A percentile compares a stretch with the other conserved stretches of the same genome.
phyloP scores from a whole-genome alignment of 768 basidiomycete genomes.

The Inosperma sp. region DNA sequence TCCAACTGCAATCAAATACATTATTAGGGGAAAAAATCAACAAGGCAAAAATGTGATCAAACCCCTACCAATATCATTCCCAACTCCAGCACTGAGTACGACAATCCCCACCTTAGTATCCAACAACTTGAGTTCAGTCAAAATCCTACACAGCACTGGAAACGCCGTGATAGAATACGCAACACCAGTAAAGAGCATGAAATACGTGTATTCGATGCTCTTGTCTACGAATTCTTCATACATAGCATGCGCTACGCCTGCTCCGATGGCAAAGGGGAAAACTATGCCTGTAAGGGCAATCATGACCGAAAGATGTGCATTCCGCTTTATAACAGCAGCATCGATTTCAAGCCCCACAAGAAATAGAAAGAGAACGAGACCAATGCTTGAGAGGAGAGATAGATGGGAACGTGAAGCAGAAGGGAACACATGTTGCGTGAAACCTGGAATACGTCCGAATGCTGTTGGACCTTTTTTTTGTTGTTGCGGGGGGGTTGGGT shows the following conservation, averaged over 20 bases:
- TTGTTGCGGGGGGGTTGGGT: not conserved
- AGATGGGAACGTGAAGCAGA: slow-evolving; percentile 69
- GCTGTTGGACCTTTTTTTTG: no score
- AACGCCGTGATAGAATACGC: slow-evolving; percentile 89
- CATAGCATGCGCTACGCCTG: slow-evolving; percentile 55
- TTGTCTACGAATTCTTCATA: slow-evolving; percentile 71
- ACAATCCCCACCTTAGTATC: slow-evolving; percentile 91
- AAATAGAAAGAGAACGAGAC: no score
- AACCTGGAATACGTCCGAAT: no score
- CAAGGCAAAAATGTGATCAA: slow-evolving; percentile 1
- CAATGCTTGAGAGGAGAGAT: slow-evolving; percentile 86
- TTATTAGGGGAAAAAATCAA: not conserved
- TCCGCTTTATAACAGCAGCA: no score
- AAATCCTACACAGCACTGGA: no score
- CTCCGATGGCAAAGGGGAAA: slow-evolving; percentile 84
- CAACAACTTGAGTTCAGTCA: no score
- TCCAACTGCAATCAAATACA: slow-evolving; percentile 53
- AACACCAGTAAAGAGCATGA: slow-evolving; percentile 92
- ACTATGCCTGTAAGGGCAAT: slow-evolving; percentile 82
- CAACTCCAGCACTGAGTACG: slow-evolving; percentile 91
- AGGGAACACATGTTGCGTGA: no score
- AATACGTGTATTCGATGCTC: slow-evolving; percentile 72
- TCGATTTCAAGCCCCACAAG: no score
- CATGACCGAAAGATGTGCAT: slow-evolving; percentile 58
- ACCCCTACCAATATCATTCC: slow-evolving; percentile 62